A percentile compares a stretch with the other conserved stretches of the same genome.
phyloP scores from a whole-genome alignment of 169 alveolate genomes.

The Plasmodium sp. region DNA sequence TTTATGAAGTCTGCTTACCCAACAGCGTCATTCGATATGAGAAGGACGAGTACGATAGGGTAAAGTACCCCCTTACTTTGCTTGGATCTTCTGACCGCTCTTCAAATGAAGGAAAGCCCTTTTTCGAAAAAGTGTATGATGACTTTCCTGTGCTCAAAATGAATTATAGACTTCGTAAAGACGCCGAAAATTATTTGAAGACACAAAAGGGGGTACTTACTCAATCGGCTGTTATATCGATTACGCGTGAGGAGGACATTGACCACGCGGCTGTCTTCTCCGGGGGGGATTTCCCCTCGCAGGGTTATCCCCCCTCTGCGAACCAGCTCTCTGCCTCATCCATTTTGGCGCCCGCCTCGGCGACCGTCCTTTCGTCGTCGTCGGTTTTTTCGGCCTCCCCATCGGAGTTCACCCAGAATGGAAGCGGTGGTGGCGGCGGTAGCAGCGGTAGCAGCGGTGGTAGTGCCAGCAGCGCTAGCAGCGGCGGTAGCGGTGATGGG shows the following conservation, averaged over 20 bases:
- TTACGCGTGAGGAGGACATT: neutral
- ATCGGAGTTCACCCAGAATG: neutral
- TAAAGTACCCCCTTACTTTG: slow-evolving; percentile 50
- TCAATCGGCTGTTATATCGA: neutral
- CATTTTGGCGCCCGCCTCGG: neutral
- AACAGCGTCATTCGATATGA: slow-evolving; percentile 66
- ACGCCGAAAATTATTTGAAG: slow-evolving; percentile 13
- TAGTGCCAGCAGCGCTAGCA: neutral
- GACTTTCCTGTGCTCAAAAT: slow-evolving; percentile 57
- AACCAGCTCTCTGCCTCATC: neutral
- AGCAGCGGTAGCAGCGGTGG: neutral
- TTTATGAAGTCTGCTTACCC: slow-evolving; percentile 64
- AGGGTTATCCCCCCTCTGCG: neutral
- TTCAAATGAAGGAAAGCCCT: slow-evolving; percentile 51
- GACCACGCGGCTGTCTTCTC: neutral
- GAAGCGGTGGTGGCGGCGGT: neutral
- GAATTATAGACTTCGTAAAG: slow-evolving; percentile 20
- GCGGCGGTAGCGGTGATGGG: neutral
- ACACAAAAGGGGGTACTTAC: neutral
- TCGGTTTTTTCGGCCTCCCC: neutral
- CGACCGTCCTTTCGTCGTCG: neutral
- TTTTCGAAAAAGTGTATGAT: slow-evolving; percentile 73
- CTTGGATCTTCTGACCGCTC: slow-evolving; percentile 60
- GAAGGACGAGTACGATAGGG: slow-evolving; percentile 24
- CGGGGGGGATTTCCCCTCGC: neutral